These are phyloP conservation scores for Dictyostelium firmibasis DNA, from an alignment of 78 protist genomes.

Conservation along the genomic window DNA sequence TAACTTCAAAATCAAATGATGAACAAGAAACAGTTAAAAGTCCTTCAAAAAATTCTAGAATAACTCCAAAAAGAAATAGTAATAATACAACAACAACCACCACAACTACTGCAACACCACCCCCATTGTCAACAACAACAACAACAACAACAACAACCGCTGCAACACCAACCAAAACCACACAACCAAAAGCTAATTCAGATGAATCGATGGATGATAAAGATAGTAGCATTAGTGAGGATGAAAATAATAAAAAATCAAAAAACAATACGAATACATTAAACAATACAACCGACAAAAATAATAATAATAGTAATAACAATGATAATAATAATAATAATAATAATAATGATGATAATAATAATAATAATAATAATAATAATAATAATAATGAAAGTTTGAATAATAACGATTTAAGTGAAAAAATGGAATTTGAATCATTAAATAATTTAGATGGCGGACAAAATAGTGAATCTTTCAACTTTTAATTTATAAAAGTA, in stretches of 20 bases:
- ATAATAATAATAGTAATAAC: neutral
- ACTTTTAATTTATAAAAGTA: neutral
- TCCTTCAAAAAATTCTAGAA: neutral
- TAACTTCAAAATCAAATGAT: neutral
- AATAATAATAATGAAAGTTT: too few species aligned
- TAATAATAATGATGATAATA: neutral
- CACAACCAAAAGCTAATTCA: neutral
- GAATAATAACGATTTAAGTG: too few species aligned
- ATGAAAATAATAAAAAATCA: neutral
- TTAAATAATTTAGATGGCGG: neutral
- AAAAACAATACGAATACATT: neutral
- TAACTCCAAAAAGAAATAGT: neutral
- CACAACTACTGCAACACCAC: neutral
- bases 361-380: too few species aligned
- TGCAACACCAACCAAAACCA: neutral
- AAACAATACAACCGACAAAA: too few species aligned
- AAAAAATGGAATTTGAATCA: neutral
- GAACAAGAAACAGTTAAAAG: neutral
- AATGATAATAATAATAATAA: neutral
- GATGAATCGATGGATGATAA: neutral
- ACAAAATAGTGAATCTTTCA: neutral
- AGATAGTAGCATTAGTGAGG: neutral
- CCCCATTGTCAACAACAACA: neutral
- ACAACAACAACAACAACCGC: neutral
- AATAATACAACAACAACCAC: neutral